Conservation (phyloP, 257 asterid genomes). For the Datura wrightii region DNA sequence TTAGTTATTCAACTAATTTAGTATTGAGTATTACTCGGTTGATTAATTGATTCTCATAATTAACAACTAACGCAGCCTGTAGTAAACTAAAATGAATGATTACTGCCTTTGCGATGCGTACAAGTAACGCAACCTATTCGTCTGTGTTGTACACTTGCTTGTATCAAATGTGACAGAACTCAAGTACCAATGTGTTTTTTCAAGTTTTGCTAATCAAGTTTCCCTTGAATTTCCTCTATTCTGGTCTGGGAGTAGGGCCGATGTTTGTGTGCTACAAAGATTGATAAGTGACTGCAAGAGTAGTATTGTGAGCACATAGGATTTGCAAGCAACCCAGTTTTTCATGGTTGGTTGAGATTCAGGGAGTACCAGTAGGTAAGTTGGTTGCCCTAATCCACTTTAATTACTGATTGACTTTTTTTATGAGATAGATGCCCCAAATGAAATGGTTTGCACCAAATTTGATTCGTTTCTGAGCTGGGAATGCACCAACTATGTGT, state of each 20-base stretch:
- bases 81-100: background rate
- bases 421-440: background rate
- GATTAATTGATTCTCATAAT: no score
- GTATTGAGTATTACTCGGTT: no score
- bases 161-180: background rate
- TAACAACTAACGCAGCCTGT: no score
- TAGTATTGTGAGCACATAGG: conserved; percentile 24
- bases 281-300: conserved; percentile 10
- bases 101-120: background rate
- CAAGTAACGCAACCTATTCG: background rate
- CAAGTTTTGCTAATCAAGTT: background rate
- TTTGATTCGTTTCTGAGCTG: background rate
- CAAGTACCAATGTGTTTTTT: background rate
- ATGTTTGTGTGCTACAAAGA: background rate
- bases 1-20: no score
- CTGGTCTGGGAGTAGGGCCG: conserved; percentile 18
- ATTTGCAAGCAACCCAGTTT: background rate
- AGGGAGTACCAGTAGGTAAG: no score
- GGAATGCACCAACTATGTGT: background rate
- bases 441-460: background rate
- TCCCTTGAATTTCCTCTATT: background rate
- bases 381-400: no score
- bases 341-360: background rate
- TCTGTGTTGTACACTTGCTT: background rate
- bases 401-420: no score